Evolutionary conservation across 139 green algal genomes (phyloP), one percentile per base, ranked within the genome.

Genomic region (Coelastrella sp.): DNA sequence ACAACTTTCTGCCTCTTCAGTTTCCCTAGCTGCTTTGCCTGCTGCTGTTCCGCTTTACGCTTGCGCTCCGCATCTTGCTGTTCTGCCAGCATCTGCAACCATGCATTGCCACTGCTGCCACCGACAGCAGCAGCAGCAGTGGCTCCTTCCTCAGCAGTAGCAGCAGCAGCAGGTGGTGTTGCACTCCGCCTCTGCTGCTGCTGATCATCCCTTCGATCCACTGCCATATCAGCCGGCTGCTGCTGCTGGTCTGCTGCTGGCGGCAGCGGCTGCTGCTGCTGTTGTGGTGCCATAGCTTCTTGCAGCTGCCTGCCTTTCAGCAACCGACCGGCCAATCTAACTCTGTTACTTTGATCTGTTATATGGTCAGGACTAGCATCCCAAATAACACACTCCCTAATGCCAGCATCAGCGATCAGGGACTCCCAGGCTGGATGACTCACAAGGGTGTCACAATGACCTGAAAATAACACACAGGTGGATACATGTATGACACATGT

Each of bases 361-460:
- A 97, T 87, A 59, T 92, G 84, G 16, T 83, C 20, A 0, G 95
- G 94, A 32, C 23, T 61, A 0, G 96, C 95, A n/a, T 96, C 92
- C 4, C 84, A 60, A 10, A 97, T 92, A 7, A 97, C 79, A 22
- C 95, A 93, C 0, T 90, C 93, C 5, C 96, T 82, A 57, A 90
- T 57, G 7, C 84, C 68, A 5, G 92, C 92, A 90, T 96, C 92
- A 3, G 83, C 73, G 0, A 97, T 90, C 61, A 97, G 92, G 0
- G 94, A 95, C 3, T 23, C 83, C 96, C 96, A 98, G 77, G 92
- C 92, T 23, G 78, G 75, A 88, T 95, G 90, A 14, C 73, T 64
- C 3, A 83, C 71, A 74, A 98, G 93, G 54, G 95, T 96, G 4
- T 89, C 73, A 13, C 71, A 78, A 76, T 93, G 90, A 47, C 97